Conservation (phyloP, 164 flowering plant genomes). For the Magnolia kwangsiensis region DNA sequence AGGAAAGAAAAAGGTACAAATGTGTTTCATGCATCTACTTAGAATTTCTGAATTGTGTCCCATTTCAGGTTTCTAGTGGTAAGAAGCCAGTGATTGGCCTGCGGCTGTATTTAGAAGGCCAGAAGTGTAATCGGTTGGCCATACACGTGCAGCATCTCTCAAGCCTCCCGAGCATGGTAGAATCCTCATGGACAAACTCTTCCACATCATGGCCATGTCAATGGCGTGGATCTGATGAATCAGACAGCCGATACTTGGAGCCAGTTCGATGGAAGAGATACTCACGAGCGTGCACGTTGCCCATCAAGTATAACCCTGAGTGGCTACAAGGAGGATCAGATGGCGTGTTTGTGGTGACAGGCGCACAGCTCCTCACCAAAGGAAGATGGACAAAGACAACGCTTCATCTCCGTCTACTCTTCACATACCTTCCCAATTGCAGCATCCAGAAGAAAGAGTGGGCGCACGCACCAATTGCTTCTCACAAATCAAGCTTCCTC, state of each 20-base stretch:
- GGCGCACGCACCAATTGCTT: slow-evolving; percentile 55
- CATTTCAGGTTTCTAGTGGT: slow-evolving; percentile 55
- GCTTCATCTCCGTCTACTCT: slow-evolving; percentile 78
- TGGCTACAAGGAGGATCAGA: slow-evolving; percentile 47
- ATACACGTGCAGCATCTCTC: slow-evolving; percentile 82
- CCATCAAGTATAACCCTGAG: slow-evolving; percentile 57
- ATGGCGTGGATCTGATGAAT: slow-evolving; percentile 80
- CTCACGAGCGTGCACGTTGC: slow-evolving; percentile 70
- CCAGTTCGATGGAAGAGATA: slow-evolving; percentile 65
- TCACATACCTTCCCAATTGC: slow-evolving; percentile 58
- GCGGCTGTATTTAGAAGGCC: slow-evolving; percentile 81
- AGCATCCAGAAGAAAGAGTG: slow-evolving; percentile 62
- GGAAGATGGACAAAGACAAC: slow-evolving; percentile 72
- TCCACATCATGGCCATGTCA: slow-evolving; percentile 21
- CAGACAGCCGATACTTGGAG: slow-evolving; percentile 46
- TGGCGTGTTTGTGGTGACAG: slow-evolving; percentile 78
- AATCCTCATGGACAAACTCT: slow-evolving; percentile 16
- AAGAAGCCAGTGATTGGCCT: slow-evolving; percentile 76
- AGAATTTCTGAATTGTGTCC: neutral
- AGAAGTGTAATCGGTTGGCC: slow-evolving; percentile 71
- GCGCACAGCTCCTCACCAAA: slow-evolving; percentile 69
- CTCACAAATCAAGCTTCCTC: slow-evolving; percentile 63
- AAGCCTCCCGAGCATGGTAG: slow-evolving; percentile 57
- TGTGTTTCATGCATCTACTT: no score
- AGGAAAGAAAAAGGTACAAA: no score